Percentiles rank a stretch among this genome's conserved stretches.
Conservation (phyloP, 306 rosid species). For the Luffa acutangula region DNA sequence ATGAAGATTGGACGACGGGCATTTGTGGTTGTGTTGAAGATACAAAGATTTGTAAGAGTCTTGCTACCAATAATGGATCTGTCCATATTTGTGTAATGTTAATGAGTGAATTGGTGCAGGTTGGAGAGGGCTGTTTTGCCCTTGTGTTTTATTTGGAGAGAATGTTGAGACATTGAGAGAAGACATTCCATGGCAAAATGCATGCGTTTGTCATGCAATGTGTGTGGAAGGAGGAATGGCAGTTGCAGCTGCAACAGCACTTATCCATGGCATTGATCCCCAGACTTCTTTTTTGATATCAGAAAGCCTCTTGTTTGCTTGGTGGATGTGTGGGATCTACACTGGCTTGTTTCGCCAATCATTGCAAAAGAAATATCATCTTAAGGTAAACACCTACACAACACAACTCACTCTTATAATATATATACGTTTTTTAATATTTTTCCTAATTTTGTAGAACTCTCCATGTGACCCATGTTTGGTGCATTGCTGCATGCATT, state of each 20-base stretch:
- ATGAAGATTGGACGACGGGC: conserved; percentile 93
- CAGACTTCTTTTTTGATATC: conserved; percentile 51
- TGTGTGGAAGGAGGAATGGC: conserved; percentile 88
- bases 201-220: conserved; percentile 88
- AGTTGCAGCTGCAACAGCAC: conserved; percentile 60
- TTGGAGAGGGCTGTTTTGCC: conserved; percentile 73
- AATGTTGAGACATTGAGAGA: conserved; percentile 63
- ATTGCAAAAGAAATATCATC: conserved; percentile 86
- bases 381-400: conserved; percentile 36
- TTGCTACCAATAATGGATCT: background rate
- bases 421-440: too few relatives aligned
- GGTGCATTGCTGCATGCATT: conserved; percentile 89
- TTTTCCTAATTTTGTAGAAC: conserved; percentile 29
- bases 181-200: conserved; percentile 55
- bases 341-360: conserved; percentile 81
- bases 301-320: conserved; percentile 80
- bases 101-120: conserved; percentile 27
- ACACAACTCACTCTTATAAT: background rate
- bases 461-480: conserved; percentile 80
- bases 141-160: conserved; percentile 86
- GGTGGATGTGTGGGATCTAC: conserved; percentile 98
- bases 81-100: too few relatives aligned
- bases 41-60: conserved; percentile 39
- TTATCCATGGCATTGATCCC: conserved; percentile 49
- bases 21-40: conserved; percentile 80